Base-by-base conservation (phyloP, 805 yeast genomes). In the Cyberlindnera subsufficiens region DNA sequence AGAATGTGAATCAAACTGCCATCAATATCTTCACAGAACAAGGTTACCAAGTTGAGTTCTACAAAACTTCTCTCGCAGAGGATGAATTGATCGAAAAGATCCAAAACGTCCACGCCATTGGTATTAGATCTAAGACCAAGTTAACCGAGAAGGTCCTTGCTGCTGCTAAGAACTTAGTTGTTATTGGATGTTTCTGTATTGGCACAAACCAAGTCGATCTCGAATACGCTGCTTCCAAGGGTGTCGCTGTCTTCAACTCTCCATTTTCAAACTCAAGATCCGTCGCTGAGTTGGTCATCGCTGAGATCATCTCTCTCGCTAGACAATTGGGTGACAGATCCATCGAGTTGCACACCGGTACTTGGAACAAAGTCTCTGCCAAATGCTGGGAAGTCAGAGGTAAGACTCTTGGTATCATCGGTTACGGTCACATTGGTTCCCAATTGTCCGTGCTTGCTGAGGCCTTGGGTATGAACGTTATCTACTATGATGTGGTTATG, bases 341-440 rank as follows among this genome's bases (percentile, higher is more conserved):
- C 30, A 83, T 84, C 53, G 99, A 93, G 73, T 64, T 93, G 73
- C 99, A 91, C 73, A 78, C 91, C 42, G 97, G 97, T 52, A 82
- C 91, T 49, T 93, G 99, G 99, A 93, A 93, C 74, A 93, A 93
- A 72, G 97, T 91, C 56, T 74, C 86, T 58, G 75, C 87, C 53
- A 89, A 78, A 67, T 93, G 99, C 72, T 93, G 98, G 98, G 99
- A 93, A 71, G 90, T 93, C 55, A 86, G 99, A 72, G 99, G 99
- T 54, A 93, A 93, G 69, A 91, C 99, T 38, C 75, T 93, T 57
- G 99, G 99, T 49, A 93, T 93, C 59, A 75, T 93, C 32, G 99
- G 99, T 55, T 93, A 93, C 61, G 99, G 99, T 58, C 99, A 93
- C 67, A 93, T 93, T 70, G 99, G 99, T 57, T 72, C 98, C 39